Base-by-base conservation (phyloP, 768 basidiomycete species). In the Amanita fuliginea region DNA sequence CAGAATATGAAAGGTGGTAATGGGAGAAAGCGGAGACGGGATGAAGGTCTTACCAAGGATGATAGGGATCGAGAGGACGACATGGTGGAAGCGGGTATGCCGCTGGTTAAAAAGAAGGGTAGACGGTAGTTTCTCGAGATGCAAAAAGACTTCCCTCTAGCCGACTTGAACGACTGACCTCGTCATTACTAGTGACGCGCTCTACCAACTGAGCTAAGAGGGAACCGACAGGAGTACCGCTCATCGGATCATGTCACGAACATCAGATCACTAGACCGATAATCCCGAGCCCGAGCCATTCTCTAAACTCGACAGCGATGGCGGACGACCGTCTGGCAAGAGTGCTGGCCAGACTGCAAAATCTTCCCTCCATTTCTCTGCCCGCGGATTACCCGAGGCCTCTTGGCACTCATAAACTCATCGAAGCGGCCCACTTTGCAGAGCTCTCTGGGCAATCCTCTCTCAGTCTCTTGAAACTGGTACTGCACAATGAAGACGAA, bases 301-400 rank as follows among this genome's bases (percentile, higher is more conserved):
- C 41, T 18, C 28, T 9, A n/a, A n/a, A 8, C 28, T 28, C 8
- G 28, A 28, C 35, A 37, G 30, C 43, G 32, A 73, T 74, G 72
- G 65, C 59, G 34, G 70, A 70, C 58, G 62, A 64, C 49, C 69
- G 73, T 42, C 71, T 86, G 11, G 64, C 67, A 19, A 72, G 83
- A 56, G 80, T 84, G 19, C 57, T 83, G 13, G 64, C 72, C 19
- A 72, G 86, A 55, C 71, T 98, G 18, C 81, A 84, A 62, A 84
- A 83, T 59, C 66, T 94, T 2, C 94, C 96, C 1, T 83, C 86
- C 3, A 83, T 98, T 55, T 89, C 90, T 6, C 70, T 99, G 28
- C 95, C 96, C 0, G 95, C 95, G 0, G 96, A 98, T 65, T 99
- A 96, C 63, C 94, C 95, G 2, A 73, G 94, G 49, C 83, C 88